Base-by-base conservation (phyloP, 2,329 filamentous ascomycete species). In the Pseudogymnoascus sp. region DNA sequence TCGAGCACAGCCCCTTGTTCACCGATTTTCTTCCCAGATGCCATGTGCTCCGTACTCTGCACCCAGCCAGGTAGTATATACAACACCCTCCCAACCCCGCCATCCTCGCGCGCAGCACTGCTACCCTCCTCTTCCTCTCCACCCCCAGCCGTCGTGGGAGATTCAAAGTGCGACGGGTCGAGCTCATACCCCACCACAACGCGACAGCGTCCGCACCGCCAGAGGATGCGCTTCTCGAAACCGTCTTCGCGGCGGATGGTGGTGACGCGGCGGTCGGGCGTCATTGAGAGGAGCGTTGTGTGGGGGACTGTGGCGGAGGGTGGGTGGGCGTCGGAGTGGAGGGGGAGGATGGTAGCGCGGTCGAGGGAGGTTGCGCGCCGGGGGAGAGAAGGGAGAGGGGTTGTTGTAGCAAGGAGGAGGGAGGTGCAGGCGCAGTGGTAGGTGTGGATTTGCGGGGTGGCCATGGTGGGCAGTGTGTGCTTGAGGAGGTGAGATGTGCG, bases 401-500 rank as follows among this genome's bases (percentile, higher is more conserved):
- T 80, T 0, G 82, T 83, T 50, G 79, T 86, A 21, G 85, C 81
- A 66, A 89, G 79, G 62, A 89, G 76, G 66, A 89, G 81, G 68
- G 86, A 81, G 53, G 79, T 84, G 79, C 87, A 90, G 72, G 86
- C 73, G 78, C 87, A 89, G 75, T 84, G 82, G 74, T 84, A 84
- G 64, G 81, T 83, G 72, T 81, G 75, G 66, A 82, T 68, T 67
- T 62, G 61, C 14, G 62, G 44, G 8, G 37, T 14, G 2, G 66
- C 38, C 62, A 66, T 67, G 8, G 14, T 59, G 26, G 24, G 8
- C 2, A 7, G 8, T 13, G 4, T 59, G 6, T 37, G 14, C 11
- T 7, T 14, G 21, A 60, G 14, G 24, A n/a, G 6, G 44, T 50
- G 14, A 50, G 21, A 14, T 50, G 7, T 24, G 14, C 14, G 6